Evolutionary conservation across 2,329 filamentous ascomycete genomes (phyloP).

Genomic region (Cyphellophora europaea): DNA sequence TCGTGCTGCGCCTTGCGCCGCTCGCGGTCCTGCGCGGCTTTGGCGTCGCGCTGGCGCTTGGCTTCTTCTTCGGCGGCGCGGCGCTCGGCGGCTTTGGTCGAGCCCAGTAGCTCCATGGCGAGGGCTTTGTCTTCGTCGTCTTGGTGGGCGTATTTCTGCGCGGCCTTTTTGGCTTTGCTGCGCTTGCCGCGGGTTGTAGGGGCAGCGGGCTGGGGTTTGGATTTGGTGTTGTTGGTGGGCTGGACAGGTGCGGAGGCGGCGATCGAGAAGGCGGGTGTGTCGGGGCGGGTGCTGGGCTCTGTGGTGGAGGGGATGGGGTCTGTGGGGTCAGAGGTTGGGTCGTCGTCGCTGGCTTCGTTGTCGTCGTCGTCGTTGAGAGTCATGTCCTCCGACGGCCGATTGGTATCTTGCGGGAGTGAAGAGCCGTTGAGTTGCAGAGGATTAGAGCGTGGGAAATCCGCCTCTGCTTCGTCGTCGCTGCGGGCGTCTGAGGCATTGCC

Average conservation of each 20-base stretch:
- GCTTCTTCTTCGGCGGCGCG: slow-evolving; percentile 56
- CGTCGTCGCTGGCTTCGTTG: slow-evolving; percentile 5
- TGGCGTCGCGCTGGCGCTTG: slow-evolving; percentile 61
- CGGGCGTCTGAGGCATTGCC: slow-evolving; percentile 4
- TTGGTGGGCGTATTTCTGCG: slow-evolving; percentile 80
- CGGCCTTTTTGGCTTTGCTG: slow-evolving; percentile 44
- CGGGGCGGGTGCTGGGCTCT: not conserved
- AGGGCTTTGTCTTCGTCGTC: slow-evolving; percentile 85
- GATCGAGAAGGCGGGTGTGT: slow-evolving; percentile 18
- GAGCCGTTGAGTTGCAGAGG: slow-evolving; percentile 6
- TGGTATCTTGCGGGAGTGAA: not conserved
- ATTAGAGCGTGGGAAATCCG: slow-evolving; percentile 13
- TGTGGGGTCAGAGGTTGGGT: too few species aligned
- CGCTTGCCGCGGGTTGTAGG: slow-evolving; percentile 25
- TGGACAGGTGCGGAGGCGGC: slow-evolving; percentile 13
- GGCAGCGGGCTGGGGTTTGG: slow-evolving; percentile 15
- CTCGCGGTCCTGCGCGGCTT: slow-evolving; percentile 60
- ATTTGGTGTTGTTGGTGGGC: slow-evolving; percentile 16
- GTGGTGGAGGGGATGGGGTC: not conserved
- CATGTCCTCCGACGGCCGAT: slow-evolving; percentile 20
- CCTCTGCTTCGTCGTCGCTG: slow-evolving; percentile 12
- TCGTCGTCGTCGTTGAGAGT: slow-evolving; percentile 23
- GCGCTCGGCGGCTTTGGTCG: slow-evolving; percentile 53
- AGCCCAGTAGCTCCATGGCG: slow-evolving; percentile 79
- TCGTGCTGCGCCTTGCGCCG: slow-evolving; percentile 73